Base-by-base conservation (phyloP, 805 yeast genomes). In the Naumovozyma dairenensis region DNA sequence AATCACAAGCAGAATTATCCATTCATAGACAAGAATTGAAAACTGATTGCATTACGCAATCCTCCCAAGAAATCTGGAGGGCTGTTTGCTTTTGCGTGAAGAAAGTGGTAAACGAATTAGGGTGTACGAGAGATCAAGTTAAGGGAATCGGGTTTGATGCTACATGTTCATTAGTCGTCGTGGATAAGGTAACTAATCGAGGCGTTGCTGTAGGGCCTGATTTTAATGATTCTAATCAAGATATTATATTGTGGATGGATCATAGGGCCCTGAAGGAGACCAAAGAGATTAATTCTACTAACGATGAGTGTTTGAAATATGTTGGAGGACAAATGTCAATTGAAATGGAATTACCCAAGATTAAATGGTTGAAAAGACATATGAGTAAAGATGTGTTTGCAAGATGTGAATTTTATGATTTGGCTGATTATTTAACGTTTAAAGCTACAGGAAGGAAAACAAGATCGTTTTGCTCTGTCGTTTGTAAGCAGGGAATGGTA, bases 301-400 rank as follows among this genome's bases (percentile, higher is more conserved):
- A 71, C 22, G 93, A 85, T 52, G 74, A 72, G 51, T 74, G 83
- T 37, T 68, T 92, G 51, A 80, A 83, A 55, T 92, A 84, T 55
- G 97, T 92, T 14, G 98, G 98, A 38, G 97, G 97, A 14, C 79
- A 77, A 49, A 89, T 92, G 96, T 86, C 96, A 32, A 81, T 92
- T 51, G 98, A 89, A 60, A 92, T 92, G 97, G 97, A 92, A 55
- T 69, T 92, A 44, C 98, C 98, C 40, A 92, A 92, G 62, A 86
- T 85, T 63, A 82, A 83, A 63, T 92, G 98, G 98, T 70, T 92
- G 52, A 89, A 89, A 57, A 78, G 81, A 57, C 69, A 92, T 59
- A 62, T 86, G 65, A 82, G 93, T 4, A 62, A 63, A 21, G 73
- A 66, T 12, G 59, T 61, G 35, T 81, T 84, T 56, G 53, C 58